A percentile compares a stretch with the other conserved stretches of the same genome.
phyloP scores from a whole-genome alignment of 306 rosid genomes.

The Ziziphus jujuba region DNA sequence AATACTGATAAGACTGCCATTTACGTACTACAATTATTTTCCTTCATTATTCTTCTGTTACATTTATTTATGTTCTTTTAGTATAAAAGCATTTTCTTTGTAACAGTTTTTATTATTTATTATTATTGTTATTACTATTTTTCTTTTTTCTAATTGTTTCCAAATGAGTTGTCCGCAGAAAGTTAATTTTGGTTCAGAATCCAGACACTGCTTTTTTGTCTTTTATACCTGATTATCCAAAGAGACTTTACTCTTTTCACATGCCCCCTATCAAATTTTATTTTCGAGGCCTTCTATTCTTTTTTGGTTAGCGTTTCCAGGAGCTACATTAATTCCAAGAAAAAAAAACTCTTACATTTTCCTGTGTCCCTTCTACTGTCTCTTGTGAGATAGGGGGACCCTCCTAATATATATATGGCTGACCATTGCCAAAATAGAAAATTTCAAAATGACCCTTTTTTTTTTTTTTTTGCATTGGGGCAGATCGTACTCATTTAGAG shows the following conservation, averaged over 20 bases:
- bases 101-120: too few relatives aligned
- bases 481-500: constrained; percentile 9
- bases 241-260: background rate
- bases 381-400: constrained; percentile 12
- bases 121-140: too few relatives aligned
- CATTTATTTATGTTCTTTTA: too few relatives aligned
- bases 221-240: too few relatives aligned
- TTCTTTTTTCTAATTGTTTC: too few relatives aligned
- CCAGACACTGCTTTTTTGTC: background rate
- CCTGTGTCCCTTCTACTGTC: constrained; percentile 1
- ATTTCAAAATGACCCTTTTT: constrained; percentile 27
- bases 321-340: constrained; percentile 3
- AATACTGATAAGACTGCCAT: too few relatives aligned
- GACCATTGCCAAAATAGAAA: constrained; percentile 17
- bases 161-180: background rate
- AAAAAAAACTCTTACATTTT: constrained; percentile 16
- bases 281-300: constrained; percentile 9
- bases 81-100: background rate
- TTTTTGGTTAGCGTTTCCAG: constrained; percentile 24
- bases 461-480: constrained; percentile 22
- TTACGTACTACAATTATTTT: too few relatives aligned
- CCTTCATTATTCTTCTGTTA: too few relatives aligned
- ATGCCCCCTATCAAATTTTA: background rate
- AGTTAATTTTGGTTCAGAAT: background rate
- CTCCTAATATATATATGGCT: background rate